phyloP scores from a whole-genome alignment of 1,139 yeast species.

The Nakaseomyces sp. region DNA sequence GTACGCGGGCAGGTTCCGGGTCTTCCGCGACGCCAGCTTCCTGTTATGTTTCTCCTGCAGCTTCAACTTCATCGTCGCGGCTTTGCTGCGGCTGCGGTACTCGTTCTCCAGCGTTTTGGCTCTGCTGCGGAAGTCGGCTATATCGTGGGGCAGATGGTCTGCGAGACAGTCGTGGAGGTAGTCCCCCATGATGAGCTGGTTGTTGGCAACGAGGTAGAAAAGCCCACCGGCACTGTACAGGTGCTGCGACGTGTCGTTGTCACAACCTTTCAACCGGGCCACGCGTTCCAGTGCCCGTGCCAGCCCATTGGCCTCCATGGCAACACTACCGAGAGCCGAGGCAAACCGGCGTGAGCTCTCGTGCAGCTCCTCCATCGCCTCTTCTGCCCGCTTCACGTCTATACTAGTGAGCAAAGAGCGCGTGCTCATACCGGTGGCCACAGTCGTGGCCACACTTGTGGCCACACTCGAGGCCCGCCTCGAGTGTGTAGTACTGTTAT shows the following conservation, averaged over 20 bases:
- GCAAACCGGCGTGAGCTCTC: constrained; percentile 46
- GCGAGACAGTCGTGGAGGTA: constrained; percentile 47
- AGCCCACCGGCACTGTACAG: constrained; percentile 67
- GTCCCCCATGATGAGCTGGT: constrained; percentile 60
- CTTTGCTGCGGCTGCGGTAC: constrained; percentile 47
- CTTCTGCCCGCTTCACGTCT: constrained; percentile 45
- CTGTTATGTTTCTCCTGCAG: constrained; percentile 49
- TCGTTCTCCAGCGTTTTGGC: constrained; percentile 40
- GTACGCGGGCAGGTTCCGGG: constrained; percentile 54
- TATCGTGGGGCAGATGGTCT: constrained; percentile 42
- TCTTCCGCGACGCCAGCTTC: constrained; percentile 46
- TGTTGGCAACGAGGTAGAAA: constrained; percentile 69
- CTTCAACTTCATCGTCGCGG: constrained; percentile 43
- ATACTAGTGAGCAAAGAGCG: constrained; percentile 51
- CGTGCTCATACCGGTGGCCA: constrained; percentile 23
- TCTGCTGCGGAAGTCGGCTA: constrained; percentile 36
- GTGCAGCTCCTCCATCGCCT: constrained; percentile 41
- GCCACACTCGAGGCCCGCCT: constrained; percentile 25
- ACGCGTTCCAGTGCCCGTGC: constrained; percentile 64
- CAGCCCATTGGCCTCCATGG: constrained; percentile 62
- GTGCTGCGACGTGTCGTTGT: constrained; percentile 50
- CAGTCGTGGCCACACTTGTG: constrained; percentile 25
- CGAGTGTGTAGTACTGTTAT: constrained; percentile 7
- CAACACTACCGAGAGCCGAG: constrained; percentile 41
- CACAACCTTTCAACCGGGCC: constrained; percentile 62